A percentile compares a stretch with the other conserved stretches of the same genome.
Evolutionary conservation across 176 grass and related monocot species (phyloP).

Genomic region (Carex littledalei): DNA sequence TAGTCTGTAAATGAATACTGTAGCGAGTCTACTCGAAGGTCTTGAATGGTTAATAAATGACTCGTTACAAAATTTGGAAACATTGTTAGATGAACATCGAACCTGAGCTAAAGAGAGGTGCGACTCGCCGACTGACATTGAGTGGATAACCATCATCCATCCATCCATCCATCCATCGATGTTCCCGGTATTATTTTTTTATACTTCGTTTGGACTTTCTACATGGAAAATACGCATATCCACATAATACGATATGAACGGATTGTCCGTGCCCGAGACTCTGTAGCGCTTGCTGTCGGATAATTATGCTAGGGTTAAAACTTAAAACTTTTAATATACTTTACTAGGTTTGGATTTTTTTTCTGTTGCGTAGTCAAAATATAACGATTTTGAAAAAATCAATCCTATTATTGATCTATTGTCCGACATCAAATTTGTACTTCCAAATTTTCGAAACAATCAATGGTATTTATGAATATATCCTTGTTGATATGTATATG

Average conservation of each 20-base stretch:
- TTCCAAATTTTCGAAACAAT: not conserved
- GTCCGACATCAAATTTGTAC: not conserved
- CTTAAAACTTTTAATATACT: too few species aligned
- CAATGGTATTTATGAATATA: not conserved
- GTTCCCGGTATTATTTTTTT: not conserved
- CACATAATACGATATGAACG: not conserved
- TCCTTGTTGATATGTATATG: too few species aligned
- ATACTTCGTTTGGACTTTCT: not conserved
- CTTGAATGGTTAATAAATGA: not conserved
- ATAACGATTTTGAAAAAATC: not conserved
- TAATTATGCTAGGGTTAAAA: too few species aligned
- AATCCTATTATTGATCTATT: not conserved
- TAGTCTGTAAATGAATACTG: not conserved
- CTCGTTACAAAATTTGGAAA: not conserved
- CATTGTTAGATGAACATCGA: not conserved
- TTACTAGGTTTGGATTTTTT: too few species aligned
- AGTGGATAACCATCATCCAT: not conserved
- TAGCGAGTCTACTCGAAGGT: not conserved
- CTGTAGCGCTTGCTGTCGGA: not conserved
- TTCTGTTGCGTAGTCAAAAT: too few species aligned
- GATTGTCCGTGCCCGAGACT: not conserved
- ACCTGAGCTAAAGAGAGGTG: not conserved
- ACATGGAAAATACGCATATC: not conserved
- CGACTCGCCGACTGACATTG: not conserved
- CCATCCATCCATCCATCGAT: not conserved